Evolutionary conservation across 1,284 basidiomycete genomes (phyloP), one percentile per base, ranked within the genome.

Genomic region (Agroathelia rolfsii): DNA sequence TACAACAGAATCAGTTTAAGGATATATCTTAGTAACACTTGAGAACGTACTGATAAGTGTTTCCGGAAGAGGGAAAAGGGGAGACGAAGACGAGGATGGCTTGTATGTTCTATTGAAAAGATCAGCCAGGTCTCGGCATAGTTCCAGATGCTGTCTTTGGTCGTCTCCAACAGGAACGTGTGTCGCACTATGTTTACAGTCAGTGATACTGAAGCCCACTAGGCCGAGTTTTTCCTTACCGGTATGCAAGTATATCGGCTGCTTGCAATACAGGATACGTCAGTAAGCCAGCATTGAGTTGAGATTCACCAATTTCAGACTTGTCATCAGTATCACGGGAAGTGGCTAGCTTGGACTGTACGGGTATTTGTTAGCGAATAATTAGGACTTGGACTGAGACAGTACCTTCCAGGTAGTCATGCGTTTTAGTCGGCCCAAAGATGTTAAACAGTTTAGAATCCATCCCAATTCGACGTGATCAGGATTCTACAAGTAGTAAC

Each of bases 341-440:
- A 3, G 73, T 70, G 3, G 81, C 86, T 1, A 94, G 58, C 41
- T 84, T 79, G 8, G 82, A 72, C 83, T 88, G 49, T 15, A 16
- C 38, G 14, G 14, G 6, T 43, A 37, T 35, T 6, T 2, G n/a
- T 16, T 10, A 24, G 21, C 5, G 3, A 22, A 12, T 28, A 16
- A 30, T 22, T 14, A 22, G 12, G 39, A 8, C 18, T 24, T 11
- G 11, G 12, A 21, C 11, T 24, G 32, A 25, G n/a, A 16, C 17
- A 64, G 20, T 37, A 81, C 86, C 71, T 94, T 96, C 90, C 90
- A 96, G 0, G 89, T 93, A 2, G 90, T 95, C 90, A 95, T 94
- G 24, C 90, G 63, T 23, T 77, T 71, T 7, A 97, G 59, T 45
- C 77, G 78, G 5, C 90, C 89, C 27, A 94, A 69, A 0, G 87